Base-by-base conservation (phyloP, 2,329 filamentous ascomycete genomes). In the Xylaria sp. region DNA sequence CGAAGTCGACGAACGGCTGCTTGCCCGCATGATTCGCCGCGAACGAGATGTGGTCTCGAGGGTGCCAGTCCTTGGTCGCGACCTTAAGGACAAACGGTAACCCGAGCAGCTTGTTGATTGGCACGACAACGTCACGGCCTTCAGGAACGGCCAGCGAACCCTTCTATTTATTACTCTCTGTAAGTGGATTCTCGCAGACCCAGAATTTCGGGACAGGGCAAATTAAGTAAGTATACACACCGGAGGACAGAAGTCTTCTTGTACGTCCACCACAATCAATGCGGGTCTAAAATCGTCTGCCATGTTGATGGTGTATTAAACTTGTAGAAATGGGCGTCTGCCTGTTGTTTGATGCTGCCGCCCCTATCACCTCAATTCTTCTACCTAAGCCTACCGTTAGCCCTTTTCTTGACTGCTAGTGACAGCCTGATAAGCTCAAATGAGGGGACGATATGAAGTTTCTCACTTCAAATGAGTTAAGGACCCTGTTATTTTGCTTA, bases 61-160 rank as follows among this genome's bases (percentile, higher is more conserved):
- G 96, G 77, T 99, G 96, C 84, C 89, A 96, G 86, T 99, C 96
- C 77, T 93, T 91, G n/a, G 95, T 97, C 50, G 93, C 93, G 71
- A 98, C 82, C 72, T 90, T 92, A 74, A 92, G 78, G 44, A 82
- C 79, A 76, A 97, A 96, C 53, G 88, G 87, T 5, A 91, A 89
- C 4, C 79, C 72, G 63, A 98, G 87, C 51, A 98, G 89, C 55
- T 80, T 72, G 83, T 97, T 97, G 80, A 98, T 86, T 20, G 85
- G 71, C 2, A 88, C 84, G 9, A 90, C 86, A 66, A 97, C 89
- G 69, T 86, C 81, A 70, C 93, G 90, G 71, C 90, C 96, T 56
- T 85, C 81, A 61, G 87, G 77, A n/a, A 98, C 93, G 36, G 93
- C 90, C 57, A 99, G 89, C n/a, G 92, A 85, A 69, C 95, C 96